Conservation (phyloP, 176 grass and related monocot species). For the Ampelocalamus luodianensis region DNA sequence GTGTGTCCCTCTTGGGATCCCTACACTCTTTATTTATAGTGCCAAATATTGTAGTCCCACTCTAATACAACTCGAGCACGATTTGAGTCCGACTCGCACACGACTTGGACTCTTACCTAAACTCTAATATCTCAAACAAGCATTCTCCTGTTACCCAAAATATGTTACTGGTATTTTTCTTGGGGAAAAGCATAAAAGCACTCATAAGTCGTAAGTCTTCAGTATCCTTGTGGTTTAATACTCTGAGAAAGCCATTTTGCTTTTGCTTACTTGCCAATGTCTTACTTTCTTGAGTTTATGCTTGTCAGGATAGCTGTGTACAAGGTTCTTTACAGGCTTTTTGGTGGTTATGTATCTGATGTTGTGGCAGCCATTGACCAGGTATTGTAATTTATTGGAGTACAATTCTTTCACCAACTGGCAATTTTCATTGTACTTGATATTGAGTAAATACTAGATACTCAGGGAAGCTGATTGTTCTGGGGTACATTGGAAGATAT, state of each 20-base stretch:
- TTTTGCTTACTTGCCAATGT: conserved; percentile 4
- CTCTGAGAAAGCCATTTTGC: conserved; percentile 2
- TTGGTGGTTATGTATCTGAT: conserved; percentile 97
- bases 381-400: conserved; percentile 42
- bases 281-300: conserved; percentile 35
- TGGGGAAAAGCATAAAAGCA: background rate
- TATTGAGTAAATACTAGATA: conserved; percentile 20
- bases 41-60: too few species aligned
- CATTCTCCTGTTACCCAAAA: background rate
- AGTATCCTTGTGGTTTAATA: background rate
- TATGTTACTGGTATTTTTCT: background rate
- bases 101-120: too few species aligned
- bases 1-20: too few species aligned
- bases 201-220: background rate
- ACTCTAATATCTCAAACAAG: too few species aligned
- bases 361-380: conserved; percentile 98
- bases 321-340: conserved; percentile 97
- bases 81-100: too few species aligned
- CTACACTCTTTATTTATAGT: too few species aligned
- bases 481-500: background rate
- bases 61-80: rapidly evolving
- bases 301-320: conserved; percentile 89
- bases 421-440: background rate
- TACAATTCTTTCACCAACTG: background rate
- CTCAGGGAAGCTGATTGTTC: background rate